Conservation (phyloP, 768 basidiomycete species). For the Panellus pusillus region DNA sequence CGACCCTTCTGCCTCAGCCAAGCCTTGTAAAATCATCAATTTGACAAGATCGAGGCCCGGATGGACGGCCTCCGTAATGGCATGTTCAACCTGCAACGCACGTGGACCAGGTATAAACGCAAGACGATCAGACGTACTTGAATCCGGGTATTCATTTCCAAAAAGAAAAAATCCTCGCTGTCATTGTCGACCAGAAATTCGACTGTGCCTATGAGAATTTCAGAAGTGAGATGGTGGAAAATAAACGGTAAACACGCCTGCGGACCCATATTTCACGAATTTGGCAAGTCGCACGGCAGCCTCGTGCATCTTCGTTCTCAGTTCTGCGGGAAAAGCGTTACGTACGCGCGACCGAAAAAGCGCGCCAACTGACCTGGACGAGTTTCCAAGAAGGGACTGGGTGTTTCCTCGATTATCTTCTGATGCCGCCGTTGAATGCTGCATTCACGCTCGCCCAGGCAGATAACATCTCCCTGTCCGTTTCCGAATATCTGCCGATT, state of each 20-base stretch:
- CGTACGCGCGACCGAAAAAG: neutral
- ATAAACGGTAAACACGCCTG: slow-evolving; percentile 37
- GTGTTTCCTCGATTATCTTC: slow-evolving; percentile 72
- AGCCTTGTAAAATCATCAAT: slow-evolving; percentile 62
- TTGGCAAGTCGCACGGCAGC: slow-evolving; percentile 52
- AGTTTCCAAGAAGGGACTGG: slow-evolving; percentile 54
- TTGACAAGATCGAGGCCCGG: slow-evolving; percentile 61
- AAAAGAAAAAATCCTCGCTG: slow-evolving; percentile 58
- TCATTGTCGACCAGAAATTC: slow-evolving; percentile 64
- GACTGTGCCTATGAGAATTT: slow-evolving; percentile 50
- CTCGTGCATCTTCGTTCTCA: slow-evolving; percentile 48
- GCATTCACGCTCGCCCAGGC: slow-evolving; percentile 72
- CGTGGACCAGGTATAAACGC: neutral
- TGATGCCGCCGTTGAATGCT: slow-evolving; percentile 69
- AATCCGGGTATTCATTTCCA: slow-evolving; percentile 73
- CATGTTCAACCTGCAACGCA: slow-evolving; percentile 57
- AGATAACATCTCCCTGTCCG: slow-evolving; percentile 54
- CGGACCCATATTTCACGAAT: slow-evolving; percentile 56
- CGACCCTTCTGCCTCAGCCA: slow-evolving; percentile 32
- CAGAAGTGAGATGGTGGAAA: neutral
- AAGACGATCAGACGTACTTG: slow-evolving; percentile 37
- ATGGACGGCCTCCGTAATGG: slow-evolving; percentile 58
- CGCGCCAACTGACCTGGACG: slow-evolving; percentile 39
- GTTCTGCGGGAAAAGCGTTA: slow-evolving; percentile 28
- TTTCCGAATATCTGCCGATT: slow-evolving; percentile 61